phyloP scores from a whole-genome alignment of 2,329 filamentous ascomycete genomes.

The Penicillium sp. region DNA sequence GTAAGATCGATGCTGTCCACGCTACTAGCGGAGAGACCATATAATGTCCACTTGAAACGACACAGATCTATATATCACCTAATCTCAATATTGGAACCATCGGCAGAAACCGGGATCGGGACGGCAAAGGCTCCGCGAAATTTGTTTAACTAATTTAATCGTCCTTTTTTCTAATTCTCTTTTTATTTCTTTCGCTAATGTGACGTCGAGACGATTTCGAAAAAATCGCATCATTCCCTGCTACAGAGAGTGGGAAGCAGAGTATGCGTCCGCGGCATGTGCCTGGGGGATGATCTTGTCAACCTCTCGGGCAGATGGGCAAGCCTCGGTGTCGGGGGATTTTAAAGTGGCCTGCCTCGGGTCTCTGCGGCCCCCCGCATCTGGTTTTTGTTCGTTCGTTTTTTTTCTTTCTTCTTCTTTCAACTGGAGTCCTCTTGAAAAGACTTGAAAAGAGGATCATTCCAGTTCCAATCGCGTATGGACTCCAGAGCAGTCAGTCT shows the following conservation, averaged over 20 bases:
- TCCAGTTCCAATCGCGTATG: background rate
- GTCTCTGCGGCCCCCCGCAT: slow-evolving; percentile 5
- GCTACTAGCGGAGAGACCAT: background rate
- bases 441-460: background rate
- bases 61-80: background rate
- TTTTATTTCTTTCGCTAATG: background rate
- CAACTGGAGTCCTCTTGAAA: background rate
- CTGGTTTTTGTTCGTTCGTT: background rate
- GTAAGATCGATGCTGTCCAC: background rate
- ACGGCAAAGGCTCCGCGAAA: slow-evolving; percentile 10
- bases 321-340: background rate
- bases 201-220: background rate
- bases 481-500: background rate
- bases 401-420: background rate
- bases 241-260: background rate
- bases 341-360: background rate
- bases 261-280: background rate
- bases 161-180: slow-evolving; percentile 5
- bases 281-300: slow-evolving; percentile 1
- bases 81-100: slow-evolving; percentile 6
- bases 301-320: background rate
- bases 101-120: slow-evolving; percentile 23
- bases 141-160: slow-evolving; percentile 6
- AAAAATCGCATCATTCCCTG: background rate
- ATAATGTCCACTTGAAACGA: background rate